Percentiles rank a stretch among this genome's conserved stretches.
Evolutionary conservation across 495 filamentous ascomycete species (phyloP).

Genomic region (Podospora anserina): DNA sequence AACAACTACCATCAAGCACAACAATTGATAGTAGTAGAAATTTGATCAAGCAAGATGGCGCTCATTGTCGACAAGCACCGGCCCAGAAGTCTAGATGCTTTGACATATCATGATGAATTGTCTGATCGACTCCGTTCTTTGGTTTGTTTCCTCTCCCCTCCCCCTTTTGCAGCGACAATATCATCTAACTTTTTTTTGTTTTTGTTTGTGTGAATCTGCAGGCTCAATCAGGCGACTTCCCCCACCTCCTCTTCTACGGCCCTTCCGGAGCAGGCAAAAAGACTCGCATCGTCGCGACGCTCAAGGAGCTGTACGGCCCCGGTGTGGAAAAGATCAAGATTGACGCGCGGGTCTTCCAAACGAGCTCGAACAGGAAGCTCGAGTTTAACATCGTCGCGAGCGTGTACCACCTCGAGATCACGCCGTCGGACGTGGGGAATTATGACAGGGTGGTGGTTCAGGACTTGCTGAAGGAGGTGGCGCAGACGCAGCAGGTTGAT

Average conservation of each 20-base stretch:
- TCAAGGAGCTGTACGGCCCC: slow-evolving; percentile 87
- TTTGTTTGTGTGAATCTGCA: slow-evolving; percentile 30
- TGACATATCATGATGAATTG: slow-evolving; percentile 85
- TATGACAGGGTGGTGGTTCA: slow-evolving; percentile 95
- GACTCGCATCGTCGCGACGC: slow-evolving; percentile 88
- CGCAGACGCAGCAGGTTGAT: slow-evolving; percentile 97
- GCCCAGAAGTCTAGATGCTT: slow-evolving; percentile 78
- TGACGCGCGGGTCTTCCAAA: slow-evolving; percentile 93
- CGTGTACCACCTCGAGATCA: slow-evolving; percentile 96
- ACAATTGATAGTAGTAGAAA: not conserved
- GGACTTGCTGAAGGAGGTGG: slow-evolving; percentile 94
- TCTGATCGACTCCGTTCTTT: slow-evolving; percentile 84
- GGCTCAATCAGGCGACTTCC: slow-evolving; percentile 96
- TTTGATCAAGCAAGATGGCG: slow-evolving; percentile 40
- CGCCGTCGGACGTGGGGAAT: slow-evolving; percentile 93
- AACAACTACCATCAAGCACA: not conserved
- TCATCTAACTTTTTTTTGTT: slow-evolving; percentile 15
- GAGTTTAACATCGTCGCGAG: slow-evolving; percentile 98
- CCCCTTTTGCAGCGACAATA: not conserved
- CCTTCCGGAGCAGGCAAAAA: slow-evolving; percentile 97
- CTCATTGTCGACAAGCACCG: slow-evolving; percentile 94
- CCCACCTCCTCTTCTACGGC: slow-evolving; percentile 93
- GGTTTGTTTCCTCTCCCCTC: slow-evolving; percentile 50
- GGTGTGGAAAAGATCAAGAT: slow-evolving; percentile 98
- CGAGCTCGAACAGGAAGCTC: slow-evolving; percentile 89